These are phyloP conservation scores for Fusarium sp. DNA, from an alignment of 2,329 filamentous ascomycete genomes.

Conservation along the genomic window DNA sequence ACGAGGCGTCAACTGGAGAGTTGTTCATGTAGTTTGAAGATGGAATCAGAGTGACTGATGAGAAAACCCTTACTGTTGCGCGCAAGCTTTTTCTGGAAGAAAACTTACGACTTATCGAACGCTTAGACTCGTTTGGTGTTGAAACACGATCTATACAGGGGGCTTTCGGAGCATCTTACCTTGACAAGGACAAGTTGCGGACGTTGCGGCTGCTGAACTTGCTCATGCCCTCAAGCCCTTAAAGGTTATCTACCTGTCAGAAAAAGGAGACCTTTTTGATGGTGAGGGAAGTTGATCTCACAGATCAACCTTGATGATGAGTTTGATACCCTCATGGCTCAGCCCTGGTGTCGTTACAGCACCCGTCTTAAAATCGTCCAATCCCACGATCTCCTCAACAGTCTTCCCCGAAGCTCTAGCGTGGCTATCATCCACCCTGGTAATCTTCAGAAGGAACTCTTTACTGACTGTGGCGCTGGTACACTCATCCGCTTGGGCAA, in stretches of 20 bases:
- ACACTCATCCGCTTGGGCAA: not conserved
- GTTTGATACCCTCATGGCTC: not conserved
- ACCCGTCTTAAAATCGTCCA: not conserved
- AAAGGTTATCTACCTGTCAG: not conserved
- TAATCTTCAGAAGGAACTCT: not conserved
- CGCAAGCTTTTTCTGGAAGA: not conserved
- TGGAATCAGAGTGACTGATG: not conserved
- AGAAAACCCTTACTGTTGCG: not conserved
- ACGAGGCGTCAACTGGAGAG: too few relatives aligned
- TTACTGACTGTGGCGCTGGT: not conserved
- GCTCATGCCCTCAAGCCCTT: not conserved
- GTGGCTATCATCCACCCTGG: not conserved
- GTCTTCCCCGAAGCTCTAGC: not conserved
- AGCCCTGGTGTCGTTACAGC: not conserved
- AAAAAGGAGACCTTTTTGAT: not conserved
- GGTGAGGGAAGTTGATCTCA: not conserved
- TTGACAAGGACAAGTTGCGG: not conserved
- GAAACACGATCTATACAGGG: not conserved
- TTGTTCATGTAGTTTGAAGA: too few relatives aligned
- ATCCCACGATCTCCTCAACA: not conserved
- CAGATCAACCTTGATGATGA: not conserved
- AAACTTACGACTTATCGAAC: not conserved
- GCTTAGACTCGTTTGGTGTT: not conserved
- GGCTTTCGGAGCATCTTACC: not conserved
- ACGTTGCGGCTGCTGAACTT: not conserved